phyloP scores from a whole-genome alignment of 305 asterid species.

The Caryopteris hybrid region DNA sequence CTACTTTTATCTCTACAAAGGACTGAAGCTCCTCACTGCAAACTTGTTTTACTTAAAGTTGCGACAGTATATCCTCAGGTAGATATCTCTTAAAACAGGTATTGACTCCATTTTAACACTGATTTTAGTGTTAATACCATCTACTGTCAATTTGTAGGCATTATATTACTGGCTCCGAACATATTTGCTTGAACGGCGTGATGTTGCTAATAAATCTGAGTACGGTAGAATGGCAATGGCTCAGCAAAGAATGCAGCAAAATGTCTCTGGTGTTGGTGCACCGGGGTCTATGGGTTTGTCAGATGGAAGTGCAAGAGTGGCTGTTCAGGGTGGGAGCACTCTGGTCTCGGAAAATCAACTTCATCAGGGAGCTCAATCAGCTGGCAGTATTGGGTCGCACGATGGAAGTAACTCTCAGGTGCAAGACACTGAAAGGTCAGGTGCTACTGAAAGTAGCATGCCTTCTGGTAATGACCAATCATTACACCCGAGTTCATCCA shows the following conservation, averaged over 20 bases:
- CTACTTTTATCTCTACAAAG: conserved; percentile 88
- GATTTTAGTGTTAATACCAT: conserved; percentile 21
- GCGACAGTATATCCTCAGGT: conserved; percentile 98
- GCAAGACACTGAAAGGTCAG: conserved; percentile 83
- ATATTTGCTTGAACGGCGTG: conserved; percentile 97
- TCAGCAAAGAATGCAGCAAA: conserved; percentile 98
- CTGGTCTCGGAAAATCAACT: conserved; percentile 73
- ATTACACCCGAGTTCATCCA: conserved; percentile 61
- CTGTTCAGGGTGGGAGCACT: conserved; percentile 65
- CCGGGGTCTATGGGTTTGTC: conserved; percentile 55
- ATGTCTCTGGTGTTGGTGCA: conserved; percentile 51
- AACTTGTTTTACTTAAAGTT: conserved; percentile 87
- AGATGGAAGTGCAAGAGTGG: conserved; percentile 72
- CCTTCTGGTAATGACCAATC: conserved; percentile 74
- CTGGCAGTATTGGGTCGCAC: conserved; percentile 70
- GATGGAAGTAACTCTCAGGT: conserved; percentile 75
- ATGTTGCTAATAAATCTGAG: conserved; percentile 96
- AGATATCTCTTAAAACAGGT: conserved; percentile 15
- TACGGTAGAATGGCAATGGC: conserved; percentile 97
- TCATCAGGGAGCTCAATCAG: conserved; percentile 73
- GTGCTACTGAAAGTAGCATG: conserved; percentile 63
- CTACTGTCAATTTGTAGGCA: conserved; percentile 51
- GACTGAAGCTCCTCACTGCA: conserved; percentile 96
- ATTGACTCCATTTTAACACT: background rate
- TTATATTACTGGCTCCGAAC: conserved; percentile 99